Evolutionary conservation across 2,329 filamentous ascomycete genomes (phyloP).

Genomic region (Endocalyx cinctus): DNA sequence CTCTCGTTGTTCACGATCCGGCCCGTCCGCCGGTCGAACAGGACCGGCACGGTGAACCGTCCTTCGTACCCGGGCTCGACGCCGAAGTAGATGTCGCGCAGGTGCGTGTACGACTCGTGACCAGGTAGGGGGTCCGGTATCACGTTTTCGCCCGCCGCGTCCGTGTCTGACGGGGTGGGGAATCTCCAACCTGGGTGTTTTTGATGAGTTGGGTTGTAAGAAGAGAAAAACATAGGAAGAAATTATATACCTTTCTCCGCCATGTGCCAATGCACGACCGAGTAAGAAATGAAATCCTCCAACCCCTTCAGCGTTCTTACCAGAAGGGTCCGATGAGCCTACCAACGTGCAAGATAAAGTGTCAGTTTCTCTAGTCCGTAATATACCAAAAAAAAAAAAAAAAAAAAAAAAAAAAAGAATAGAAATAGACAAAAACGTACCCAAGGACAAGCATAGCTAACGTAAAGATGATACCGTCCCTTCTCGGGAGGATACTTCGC

Average conservation of each 20-base stretch:
- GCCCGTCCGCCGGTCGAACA: conserved; percentile 73
- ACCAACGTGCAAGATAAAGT: too few species aligned
- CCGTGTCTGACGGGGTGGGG: conserved; percentile 54
- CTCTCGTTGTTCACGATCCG: conserved; percentile 89
- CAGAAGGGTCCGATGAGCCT: conserved; percentile 80
- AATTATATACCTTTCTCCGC: conserved; percentile 42
- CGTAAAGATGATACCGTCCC: conserved; percentile 88
- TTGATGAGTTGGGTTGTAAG: too few species aligned
- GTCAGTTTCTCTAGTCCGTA: too few species aligned
- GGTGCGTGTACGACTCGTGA: conserved; percentile 63
- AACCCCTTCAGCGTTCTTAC: conserved; percentile 87
- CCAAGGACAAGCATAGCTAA: conserved; percentile 94
- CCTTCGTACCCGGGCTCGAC: conserved; percentile 67
- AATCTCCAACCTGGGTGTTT: conserved; percentile 73
- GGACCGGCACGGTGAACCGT: conserved; percentile 81
- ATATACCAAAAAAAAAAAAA: too few species aligned
- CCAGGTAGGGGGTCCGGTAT: conserved; percentile 64
- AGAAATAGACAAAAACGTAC: too few species aligned
- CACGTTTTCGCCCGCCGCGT: conserved; percentile 57
- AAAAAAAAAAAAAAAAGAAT: too few species aligned
- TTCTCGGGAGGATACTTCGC: conserved; percentile 81
- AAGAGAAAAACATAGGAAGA: background rate
- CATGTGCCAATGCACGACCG: conserved; percentile 92
- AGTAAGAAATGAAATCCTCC: conserved; percentile 74
- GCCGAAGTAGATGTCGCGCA: conserved; percentile 77